phyloP scores from a whole-genome alignment of 495 filamentous ascomycete genomes.

The Daldinia loculata region DNA sequence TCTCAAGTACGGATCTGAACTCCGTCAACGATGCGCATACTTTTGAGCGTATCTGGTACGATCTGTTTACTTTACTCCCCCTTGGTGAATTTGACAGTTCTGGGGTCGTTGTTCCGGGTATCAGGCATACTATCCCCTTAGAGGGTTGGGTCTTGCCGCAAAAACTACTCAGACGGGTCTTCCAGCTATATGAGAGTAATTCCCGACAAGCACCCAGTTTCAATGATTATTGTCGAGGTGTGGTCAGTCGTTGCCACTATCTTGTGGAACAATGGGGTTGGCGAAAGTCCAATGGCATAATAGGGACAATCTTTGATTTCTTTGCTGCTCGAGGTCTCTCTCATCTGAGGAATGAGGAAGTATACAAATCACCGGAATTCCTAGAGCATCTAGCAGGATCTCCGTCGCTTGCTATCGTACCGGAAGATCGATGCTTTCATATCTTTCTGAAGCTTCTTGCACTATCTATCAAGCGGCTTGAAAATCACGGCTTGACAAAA shows the following conservation, averaged over 20 bases:
- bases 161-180: slow-evolving; percentile 67
- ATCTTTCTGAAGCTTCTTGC: slow-evolving; percentile 89
- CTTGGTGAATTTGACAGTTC: slow-evolving; percentile 75
- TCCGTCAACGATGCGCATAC: slow-evolving; percentile 55
- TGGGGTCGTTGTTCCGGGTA: slow-evolving; percentile 67
- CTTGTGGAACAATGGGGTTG: slow-evolving; percentile 87
- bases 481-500: slow-evolving; percentile 66
- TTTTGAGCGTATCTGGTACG: slow-evolving; percentile 77
- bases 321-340: slow-evolving; percentile 79
- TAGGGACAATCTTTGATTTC: slow-evolving; percentile 88
- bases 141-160: slow-evolving; percentile 82
- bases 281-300: slow-evolving; percentile 77
- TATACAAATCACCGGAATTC: slow-evolving; percentile 77
- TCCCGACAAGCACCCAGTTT: slow-evolving; percentile 67
- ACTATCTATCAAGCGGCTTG: slow-evolving; percentile 70
- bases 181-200: slow-evolving; percentile 70
- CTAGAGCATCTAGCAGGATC: slow-evolving; percentile 73
- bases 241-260: slow-evolving; percentile 78
- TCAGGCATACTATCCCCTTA: slow-evolving; percentile 59
- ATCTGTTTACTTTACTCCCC: slow-evolving; percentile 78
- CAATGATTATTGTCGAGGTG: slow-evolving; percentile 80
- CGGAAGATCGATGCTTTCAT: slow-evolving; percentile 87
- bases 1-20: slow-evolving; percentile 43
- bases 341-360: slow-evolving; percentile 80
- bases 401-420: slow-evolving; percentile 67